phyloP scores from a whole-genome alignment of 2,329 filamentous ascomycete genomes.

The Dactylellina parvicollis region DNA sequence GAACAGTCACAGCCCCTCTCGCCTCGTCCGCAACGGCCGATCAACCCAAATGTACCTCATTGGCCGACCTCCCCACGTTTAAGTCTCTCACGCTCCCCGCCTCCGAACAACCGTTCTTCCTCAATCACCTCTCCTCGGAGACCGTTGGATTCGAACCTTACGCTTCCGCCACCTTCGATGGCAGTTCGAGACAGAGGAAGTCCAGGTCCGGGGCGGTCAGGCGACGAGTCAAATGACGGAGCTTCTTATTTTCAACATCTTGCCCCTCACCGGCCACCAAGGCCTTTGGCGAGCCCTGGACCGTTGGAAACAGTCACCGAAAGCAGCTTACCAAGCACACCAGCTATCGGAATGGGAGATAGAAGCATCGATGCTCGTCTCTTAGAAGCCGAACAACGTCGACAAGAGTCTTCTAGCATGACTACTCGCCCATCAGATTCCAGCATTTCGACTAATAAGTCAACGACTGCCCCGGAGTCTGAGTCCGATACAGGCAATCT shows the following conservation, averaged over 20 bases:
- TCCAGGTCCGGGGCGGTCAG: conserved; percentile 52
- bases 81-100: conserved; percentile 56
- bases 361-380: conserved; percentile 61
- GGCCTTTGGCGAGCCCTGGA: conserved; percentile 66
- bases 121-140: conserved; percentile 54
- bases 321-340: conserved; percentile 79
- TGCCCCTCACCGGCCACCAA: conserved; percentile 52
- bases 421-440: conserved; percentile 59
- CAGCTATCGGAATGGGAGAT: conserved; percentile 65
- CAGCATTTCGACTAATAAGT: conserved; percentile 61
- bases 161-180: conserved; percentile 53
- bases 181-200: conserved; percentile 46
- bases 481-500: conserved; percentile 58
- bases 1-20: conserved; percentile 47
- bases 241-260: conserved; percentile 40
- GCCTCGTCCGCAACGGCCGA: conserved; percentile 50
- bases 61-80: conserved; percentile 57
- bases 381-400: conserved; percentile 60
- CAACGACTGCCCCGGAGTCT: conserved; percentile 64
- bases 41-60: conserved; percentile 56
- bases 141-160: conserved; percentile 51
- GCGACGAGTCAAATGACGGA: conserved; percentile 54
- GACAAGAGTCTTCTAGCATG: conserved; percentile 56
- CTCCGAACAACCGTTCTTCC: conserved; percentile 55
- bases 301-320: conserved; percentile 88